Percentiles rank a stretch among this genome's conserved stretches.
Conservation (phyloP, 139 green algal genomes). For the Chlorella ohadii region DNA sequence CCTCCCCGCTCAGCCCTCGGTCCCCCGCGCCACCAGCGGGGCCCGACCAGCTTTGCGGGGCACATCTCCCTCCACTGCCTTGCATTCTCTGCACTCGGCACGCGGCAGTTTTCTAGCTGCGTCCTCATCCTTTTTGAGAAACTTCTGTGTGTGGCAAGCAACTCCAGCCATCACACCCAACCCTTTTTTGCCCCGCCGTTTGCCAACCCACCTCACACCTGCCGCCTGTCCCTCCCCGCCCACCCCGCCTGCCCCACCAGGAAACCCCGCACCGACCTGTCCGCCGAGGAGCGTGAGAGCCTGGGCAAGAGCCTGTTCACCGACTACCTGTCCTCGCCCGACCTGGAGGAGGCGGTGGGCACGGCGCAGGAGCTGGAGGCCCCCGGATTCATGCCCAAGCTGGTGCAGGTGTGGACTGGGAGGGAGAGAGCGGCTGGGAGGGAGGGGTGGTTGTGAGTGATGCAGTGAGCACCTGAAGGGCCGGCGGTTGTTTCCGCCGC, state of each 20-base stretch:
- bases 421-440: background rate
- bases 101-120: background rate
- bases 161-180: background rate
- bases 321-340: conserved; percentile 51
- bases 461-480: too few relatives aligned
- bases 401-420: conserved; percentile 49
- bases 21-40: background rate
- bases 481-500: too few relatives aligned
- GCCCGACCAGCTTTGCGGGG: background rate
- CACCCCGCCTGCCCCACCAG: conserved; percentile 1
- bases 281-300: conserved; percentile 52
- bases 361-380: conserved; percentile 54
- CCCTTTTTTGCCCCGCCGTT: too few relatives aligned
- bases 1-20: conserved; percentile 8
- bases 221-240: background rate
- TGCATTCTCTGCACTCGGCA: background rate
- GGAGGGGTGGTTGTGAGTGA: too few relatives aligned
- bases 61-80: background rate
- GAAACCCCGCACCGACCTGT: conserved; percentile 38
- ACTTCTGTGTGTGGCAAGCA: background rate
- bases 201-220: too few relatives aligned
- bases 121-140: background rate
- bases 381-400: conserved; percentile 42
- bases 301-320: conserved; percentile 55
- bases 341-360: conserved; percentile 53